These are phyloP conservation scores for Hypoxylon subgilvum DNA, from an alignment of 495 filamentous ascomycete genomes.

Conservation along the genomic window DNA sequence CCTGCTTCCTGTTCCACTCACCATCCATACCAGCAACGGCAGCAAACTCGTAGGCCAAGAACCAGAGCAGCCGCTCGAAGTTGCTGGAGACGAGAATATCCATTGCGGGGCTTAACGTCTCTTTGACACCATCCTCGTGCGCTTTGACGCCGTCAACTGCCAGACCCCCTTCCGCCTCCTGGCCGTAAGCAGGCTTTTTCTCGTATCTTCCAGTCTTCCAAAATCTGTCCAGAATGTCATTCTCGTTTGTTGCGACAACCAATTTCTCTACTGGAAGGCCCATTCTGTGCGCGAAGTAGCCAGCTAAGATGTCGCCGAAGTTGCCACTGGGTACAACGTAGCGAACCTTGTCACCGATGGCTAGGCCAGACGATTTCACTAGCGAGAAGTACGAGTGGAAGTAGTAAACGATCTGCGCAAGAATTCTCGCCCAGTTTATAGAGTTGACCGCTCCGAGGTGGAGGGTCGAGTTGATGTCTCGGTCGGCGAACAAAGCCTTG, in stretches of 20 bases:
- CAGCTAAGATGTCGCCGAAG: constrained; percentile 95
- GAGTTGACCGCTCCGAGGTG: constrained; percentile 87
- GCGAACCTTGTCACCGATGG: constrained; percentile 66
- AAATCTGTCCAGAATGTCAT: constrained; percentile 87
- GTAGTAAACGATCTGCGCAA: constrained; percentile 94
- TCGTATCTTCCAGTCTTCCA: constrained; percentile 82
- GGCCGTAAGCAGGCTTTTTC: constrained; percentile 68
- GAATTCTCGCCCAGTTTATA: constrained; percentile 88
- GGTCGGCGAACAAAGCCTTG: constrained; percentile 87
- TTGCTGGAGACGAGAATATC: constrained; percentile 94
- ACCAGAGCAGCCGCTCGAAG: constrained; percentile 97
- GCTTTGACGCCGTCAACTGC: constrained; percentile 68
- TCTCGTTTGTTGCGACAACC: constrained; percentile 88
- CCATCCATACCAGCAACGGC: constrained; percentile 59
- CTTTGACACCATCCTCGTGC: constrained; percentile 74
- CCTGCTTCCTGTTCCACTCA: constrained; percentile 63
- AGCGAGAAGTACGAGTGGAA: constrained; percentile 89
- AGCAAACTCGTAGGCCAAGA: constrained; percentile 72
- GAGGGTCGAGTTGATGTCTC: constrained; percentile 71
- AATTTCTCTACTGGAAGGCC: constrained; percentile 84
- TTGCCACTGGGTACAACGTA: constrained; percentile 91
- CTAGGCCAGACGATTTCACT: constrained; percentile 56
- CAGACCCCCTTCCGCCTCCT: constrained; percentile 62
- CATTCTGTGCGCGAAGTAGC: constrained; percentile 90
- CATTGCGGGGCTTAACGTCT: constrained; percentile 92